Conservation (phyloP, 768 basidiomycete species). For the Tulasnella sp. region DNA sequence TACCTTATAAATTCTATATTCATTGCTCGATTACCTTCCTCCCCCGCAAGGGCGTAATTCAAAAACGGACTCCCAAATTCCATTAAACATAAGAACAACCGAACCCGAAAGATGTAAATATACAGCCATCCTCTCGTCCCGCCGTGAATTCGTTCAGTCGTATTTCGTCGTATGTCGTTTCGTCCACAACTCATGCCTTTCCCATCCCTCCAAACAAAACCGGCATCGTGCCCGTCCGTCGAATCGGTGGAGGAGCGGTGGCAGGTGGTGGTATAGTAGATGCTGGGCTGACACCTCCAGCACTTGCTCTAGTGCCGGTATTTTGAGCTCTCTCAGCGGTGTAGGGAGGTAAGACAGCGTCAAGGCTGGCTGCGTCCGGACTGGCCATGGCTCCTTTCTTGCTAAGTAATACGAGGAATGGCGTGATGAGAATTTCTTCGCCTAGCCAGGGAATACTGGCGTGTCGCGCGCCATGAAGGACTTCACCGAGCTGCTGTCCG, state of each 20-base stretch:
- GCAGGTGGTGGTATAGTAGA: not conserved
- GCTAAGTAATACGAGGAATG: constrained; percentile 10
- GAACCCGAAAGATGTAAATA: not conserved
- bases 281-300: not conserved
- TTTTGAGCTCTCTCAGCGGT: no score
- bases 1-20: not conserved
- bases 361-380: not conserved
- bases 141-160: not conserved
- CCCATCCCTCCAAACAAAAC: not conserved
- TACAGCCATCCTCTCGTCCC: not conserved
- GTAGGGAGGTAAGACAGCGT: not conserved
- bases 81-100: not conserved
- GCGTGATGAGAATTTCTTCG: constrained; percentile 6
- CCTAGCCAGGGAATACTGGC: constrained; percentile 11
- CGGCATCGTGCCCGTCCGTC: not conserved
- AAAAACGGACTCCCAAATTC: not conserved
- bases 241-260: not conserved
- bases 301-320: not conserved
- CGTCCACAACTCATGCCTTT: not conserved
- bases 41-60: not conserved
- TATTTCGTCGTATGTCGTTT: not conserved
- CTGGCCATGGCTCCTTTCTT: constrained; percentile 8
- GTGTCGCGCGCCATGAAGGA: not conserved
- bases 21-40: not conserved
- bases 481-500: constrained; percentile 14